Base-by-base conservation (phyloP, 139 green algal genomes). In the Chara braunii region DNA sequence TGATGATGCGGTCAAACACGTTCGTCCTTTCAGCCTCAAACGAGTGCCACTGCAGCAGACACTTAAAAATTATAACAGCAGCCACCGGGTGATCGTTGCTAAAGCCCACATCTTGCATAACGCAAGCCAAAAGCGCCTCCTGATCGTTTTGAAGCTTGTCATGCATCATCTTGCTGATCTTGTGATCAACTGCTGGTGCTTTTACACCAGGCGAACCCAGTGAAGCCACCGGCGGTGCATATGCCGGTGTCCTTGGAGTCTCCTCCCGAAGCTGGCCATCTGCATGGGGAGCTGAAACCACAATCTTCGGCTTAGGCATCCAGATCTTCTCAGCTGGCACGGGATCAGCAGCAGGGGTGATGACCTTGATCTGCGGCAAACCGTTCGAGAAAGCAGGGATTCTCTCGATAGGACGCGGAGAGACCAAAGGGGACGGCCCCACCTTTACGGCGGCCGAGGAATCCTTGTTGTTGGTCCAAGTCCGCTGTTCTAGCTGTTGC, bases 1-100 rank as follows among this genome's bases (percentile, higher is more conserved):
- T 72, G 53, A 95, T 96, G 83, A 99, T 94, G 35, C 62, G 64
- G 74, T 97, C 93, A 70, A 99, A 99, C 12, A 98, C 73, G 28
- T 80, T 80, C 14, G 90, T 97, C 64, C 90, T 85, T 77, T 99
- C 93, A 1, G 86, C 84, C 80, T 91, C 81, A 71, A 95, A 92
- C 22, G 79, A 78, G 52, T 87, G 84, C 88, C 88, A 95, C 70
- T 96, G 85, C 78, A 93, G 71, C 75, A 87, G 62, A 2, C 56
- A 88, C 44, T 87, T 78, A 84, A 97, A 97, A 57, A 95, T 81
- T 44, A 94, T 43, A 44, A 94, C 74, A 5, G 92, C 87, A 3
- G 89, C 88, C 43, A 97, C 60, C 0, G 92, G 92, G 24, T 84
- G 80, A 18, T 83, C 80, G 24, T 58, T 8, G 55, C 86, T 70